Evolutionary conservation across 768 basidiomycete genomes (phyloP).

Genomic region (Clitopilus hobsonii): DNA sequence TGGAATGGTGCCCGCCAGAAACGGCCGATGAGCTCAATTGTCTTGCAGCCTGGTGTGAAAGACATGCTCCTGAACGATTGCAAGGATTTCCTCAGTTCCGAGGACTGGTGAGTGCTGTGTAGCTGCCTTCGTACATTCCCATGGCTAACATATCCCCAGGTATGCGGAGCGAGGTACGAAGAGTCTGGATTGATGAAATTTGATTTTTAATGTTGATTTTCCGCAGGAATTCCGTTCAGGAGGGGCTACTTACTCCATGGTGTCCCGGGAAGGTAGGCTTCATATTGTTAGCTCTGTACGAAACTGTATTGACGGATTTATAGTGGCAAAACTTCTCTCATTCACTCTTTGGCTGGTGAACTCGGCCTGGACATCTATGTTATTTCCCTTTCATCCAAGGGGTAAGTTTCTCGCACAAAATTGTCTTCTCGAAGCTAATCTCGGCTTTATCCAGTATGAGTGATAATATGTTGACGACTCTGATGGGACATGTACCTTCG

Average conservation of each 20-base stretch:
- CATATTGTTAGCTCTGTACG: constrained; percentile 4
- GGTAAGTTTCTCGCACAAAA: constrained; percentile 39
- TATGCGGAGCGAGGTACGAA: constrained; percentile 82
- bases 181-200: constrained; percentile 7
- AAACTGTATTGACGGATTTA: constrained; percentile 12
- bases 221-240: constrained; percentile 78
- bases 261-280: constrained; percentile 72
- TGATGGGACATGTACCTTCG: constrained; percentile 86
- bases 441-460: constrained; percentile 59
- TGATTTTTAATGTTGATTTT: constrained; percentile 10
- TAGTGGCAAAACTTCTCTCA: constrained; percentile 84
- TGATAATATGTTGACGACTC: constrained; percentile 80
- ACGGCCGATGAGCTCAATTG: constrained; percentile 89
- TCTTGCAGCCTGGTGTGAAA: constrained; percentile 83
- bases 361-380: constrained; percentile 89
- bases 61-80: constrained; percentile 89
- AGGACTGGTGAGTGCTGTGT: constrained; percentile 64
- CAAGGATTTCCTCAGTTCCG: constrained; percentile 78
- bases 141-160: constrained; percentile 37
- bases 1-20: constrained; percentile 89
- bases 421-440: constrained; percentile 12
- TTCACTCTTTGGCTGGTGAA: constrained; percentile 82
- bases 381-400: constrained; percentile 82
- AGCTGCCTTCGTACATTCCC: constrained; percentile 6
- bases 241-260: constrained; percentile 82